These are phyloP conservation scores for Biscogniauxia mediterranea DNA, from an alignment of 2,329 filamentous ascomycete species.

Conservation along the genomic window DNA sequence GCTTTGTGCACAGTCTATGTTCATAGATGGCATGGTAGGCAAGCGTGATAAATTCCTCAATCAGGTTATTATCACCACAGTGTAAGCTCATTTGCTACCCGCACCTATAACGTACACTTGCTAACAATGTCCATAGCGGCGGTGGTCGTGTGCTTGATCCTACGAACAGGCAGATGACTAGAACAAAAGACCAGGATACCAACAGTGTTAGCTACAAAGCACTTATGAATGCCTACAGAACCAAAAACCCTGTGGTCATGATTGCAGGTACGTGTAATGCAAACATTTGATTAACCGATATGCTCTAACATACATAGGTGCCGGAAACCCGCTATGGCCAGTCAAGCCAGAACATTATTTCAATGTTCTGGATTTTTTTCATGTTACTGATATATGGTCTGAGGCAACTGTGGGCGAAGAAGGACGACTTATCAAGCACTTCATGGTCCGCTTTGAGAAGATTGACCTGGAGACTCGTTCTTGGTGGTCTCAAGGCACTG, in stretches of 20 bases:
- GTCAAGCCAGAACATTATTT: constrained; percentile 56
- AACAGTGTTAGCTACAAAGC: constrained; percentile 36
- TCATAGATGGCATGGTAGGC: constrained; percentile 56
- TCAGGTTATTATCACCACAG: constrained; percentile 61
- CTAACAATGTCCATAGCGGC: constrained; percentile 21
- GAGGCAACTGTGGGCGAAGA: constrained; percentile 48
- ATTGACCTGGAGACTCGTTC: constrained; percentile 48
- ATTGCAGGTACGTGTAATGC: constrained; percentile 47
- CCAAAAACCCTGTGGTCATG: constrained; percentile 51
- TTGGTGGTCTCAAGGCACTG: constrained; percentile 53
- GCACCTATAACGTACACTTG: not conserved
- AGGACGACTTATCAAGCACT: constrained; percentile 33
- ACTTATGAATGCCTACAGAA: constrained; percentile 45
- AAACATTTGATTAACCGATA: not conserved
- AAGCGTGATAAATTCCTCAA: constrained; percentile 56
- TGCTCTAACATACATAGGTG: constrained; percentile 38
- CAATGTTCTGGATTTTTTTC: constrained; percentile 67
- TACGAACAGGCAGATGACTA: constrained; percentile 46
- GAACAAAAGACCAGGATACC: constrained; percentile 45
- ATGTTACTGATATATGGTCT: constrained; percentile 66
- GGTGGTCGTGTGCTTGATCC: constrained; percentile 15
- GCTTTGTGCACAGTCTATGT: constrained; percentile 52
- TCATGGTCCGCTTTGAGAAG: constrained; percentile 66
- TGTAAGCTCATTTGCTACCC: constrained; percentile 42
- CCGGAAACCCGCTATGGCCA: constrained; percentile 45